Evolutionary conservation across 768 basidiomycete species (phyloP).

Genomic region (Hirschioporus abietinus): DNA sequence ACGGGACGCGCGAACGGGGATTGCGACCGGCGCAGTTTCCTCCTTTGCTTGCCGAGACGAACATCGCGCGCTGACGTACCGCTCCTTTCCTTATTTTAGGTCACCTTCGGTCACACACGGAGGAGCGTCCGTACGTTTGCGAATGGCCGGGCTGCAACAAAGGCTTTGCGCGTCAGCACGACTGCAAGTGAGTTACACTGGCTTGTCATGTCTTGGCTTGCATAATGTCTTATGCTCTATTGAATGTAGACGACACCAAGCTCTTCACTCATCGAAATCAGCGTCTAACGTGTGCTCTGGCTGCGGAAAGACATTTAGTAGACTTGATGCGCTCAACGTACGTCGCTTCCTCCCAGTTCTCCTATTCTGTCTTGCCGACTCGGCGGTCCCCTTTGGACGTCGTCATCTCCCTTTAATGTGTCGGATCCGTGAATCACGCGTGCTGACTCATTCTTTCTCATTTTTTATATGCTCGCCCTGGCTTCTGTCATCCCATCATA

Average conservation of each 20-base stretch:
- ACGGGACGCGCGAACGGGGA: background rate
- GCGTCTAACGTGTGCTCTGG: constrained; percentile 85
- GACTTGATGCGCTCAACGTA: constrained; percentile 91
- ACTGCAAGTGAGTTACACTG: constrained; percentile 75
- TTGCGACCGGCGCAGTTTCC: background rate
- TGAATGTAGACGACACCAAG: constrained; percentile 71
- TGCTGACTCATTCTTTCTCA: constrained; percentile 20
- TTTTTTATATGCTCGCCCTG: background rate
- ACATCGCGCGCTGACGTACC: constrained; percentile 9
- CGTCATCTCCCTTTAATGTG: constrained; percentile 42
- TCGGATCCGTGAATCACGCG: constrained; percentile 2
- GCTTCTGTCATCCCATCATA: background rate
- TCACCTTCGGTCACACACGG: constrained; percentile 91
- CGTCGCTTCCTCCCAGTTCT: constrained; percentile 27
- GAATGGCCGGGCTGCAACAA: constrained; percentile 94
- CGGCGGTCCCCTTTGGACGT: constrained; percentile 51
- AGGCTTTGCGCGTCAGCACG: constrained; percentile 91
- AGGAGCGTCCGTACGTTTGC: constrained; percentile 91
- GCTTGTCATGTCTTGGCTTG: constrained; percentile 11
- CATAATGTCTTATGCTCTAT: constrained; percentile 6
- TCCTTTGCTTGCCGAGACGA: background rate
- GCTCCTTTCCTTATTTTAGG: constrained; percentile 38
- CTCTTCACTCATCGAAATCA: constrained; percentile 78
- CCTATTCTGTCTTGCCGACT: constrained; percentile 13
- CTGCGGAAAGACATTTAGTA: constrained; percentile 92